Evolutionary conservation across 192 early-diverging fungal species (phyloP).

Genomic region (Backusella parvicylindrica): DNA sequence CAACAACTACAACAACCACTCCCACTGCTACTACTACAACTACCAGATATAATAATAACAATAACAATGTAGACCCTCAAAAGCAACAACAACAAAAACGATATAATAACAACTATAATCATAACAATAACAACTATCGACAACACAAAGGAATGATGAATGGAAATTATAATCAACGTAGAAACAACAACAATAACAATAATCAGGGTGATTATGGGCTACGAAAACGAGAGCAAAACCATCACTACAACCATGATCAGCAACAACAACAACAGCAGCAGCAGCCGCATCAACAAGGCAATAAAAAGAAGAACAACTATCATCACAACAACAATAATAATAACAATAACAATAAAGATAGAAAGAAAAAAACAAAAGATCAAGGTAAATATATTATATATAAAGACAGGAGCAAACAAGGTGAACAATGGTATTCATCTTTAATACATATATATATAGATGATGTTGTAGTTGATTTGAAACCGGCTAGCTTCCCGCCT

Average conservation of each 20-base stretch:
- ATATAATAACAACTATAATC: not conserved
- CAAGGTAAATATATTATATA: not conserved
- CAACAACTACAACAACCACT: not conserved
- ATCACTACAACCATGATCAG: not conserved
- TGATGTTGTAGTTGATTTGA: not conserved
- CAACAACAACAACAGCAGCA: not conserved
- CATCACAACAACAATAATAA: not conserved
- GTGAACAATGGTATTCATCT: not conserved
- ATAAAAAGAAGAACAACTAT: not conserved
- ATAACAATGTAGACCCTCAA: not conserved
- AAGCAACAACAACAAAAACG: not conserved
- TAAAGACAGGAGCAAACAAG: too few species aligned
- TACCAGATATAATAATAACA: not conserved
- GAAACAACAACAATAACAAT: not conserved
- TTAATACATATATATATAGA: not conserved
- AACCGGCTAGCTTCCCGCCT: constrained; percentile 7
- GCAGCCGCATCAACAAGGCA: not conserved
- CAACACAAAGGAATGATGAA: not conserved
- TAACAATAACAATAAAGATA: not conserved
- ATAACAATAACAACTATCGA: not conserved
- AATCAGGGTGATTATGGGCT: not conserved
- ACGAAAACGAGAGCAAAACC: constrained; percentile 1
- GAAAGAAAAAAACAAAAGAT: not conserved
- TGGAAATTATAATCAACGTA: not conserved
- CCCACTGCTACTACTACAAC: not conserved